Evolutionary conservation across 495 filamentous ascomycete genomes (phyloP).

Genomic region (Niebla homalea): DNA sequence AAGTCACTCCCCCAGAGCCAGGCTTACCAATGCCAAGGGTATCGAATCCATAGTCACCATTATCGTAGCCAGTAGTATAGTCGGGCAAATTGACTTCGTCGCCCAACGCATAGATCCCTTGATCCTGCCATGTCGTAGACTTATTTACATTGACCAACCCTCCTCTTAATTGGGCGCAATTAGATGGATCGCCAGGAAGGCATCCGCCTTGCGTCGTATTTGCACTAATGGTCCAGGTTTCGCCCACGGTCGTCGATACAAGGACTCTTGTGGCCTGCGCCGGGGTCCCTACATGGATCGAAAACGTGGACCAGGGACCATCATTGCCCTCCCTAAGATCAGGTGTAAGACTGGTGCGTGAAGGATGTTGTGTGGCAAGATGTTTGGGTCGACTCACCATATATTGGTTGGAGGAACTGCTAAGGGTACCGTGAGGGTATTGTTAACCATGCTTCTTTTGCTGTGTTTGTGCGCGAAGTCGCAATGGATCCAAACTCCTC

Average conservation of each 20-base stretch:
- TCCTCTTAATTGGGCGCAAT: constrained; percentile 37
- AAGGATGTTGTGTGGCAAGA: not conserved
- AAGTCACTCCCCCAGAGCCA: constrained; percentile 22
- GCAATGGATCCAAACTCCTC: no score
- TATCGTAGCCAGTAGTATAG: constrained; percentile 27
- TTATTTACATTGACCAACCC: constrained; percentile 31
- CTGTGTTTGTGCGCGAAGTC: no score
- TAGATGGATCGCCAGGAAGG: constrained; percentile 15
- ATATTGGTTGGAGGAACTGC: constrained; percentile 13
- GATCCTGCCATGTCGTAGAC: constrained; percentile 35
- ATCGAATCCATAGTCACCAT: constrained; percentile 37
- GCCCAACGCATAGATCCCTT: constrained; percentile 28
- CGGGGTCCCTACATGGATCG: constrained; percentile 25
- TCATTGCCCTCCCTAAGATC: constrained; percentile 26
- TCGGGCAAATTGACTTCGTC: constrained; percentile 32
- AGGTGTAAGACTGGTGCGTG: not conserved
- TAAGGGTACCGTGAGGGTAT: constrained; percentile 8
- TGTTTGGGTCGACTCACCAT: constrained; percentile 8
- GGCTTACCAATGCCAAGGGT: constrained; percentile 31
- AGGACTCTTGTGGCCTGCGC: constrained; percentile 25
- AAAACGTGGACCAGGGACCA: constrained; percentile 29
- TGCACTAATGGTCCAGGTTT: constrained; percentile 22
- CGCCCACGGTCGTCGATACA: constrained; percentile 18
- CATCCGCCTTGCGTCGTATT: constrained; percentile 26
- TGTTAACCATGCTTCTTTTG: not conserved